phyloP scores from a whole-genome alignment of 495 filamentous ascomycete genomes.

The Tuber calosporum region DNA sequence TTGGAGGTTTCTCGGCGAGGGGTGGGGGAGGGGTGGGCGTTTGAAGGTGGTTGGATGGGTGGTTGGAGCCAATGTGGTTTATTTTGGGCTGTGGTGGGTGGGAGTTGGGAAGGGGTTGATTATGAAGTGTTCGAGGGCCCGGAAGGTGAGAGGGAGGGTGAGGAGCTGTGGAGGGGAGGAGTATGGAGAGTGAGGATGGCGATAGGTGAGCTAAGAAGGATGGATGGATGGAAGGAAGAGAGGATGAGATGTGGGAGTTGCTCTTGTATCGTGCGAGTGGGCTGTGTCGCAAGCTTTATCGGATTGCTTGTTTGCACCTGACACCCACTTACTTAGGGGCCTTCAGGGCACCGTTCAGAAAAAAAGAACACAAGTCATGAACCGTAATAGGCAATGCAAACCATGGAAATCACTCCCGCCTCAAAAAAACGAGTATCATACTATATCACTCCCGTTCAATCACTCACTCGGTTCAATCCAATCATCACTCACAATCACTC shows the following conservation, averaged over 20 bases:
- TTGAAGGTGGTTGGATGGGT: conserved; percentile 8
- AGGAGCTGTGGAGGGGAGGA: not conserved
- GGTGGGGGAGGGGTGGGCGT: conserved; percentile 9
- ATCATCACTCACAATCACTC: not conserved
- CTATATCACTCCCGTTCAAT: not conserved
- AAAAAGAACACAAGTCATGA: not conserved
- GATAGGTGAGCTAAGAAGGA: not conserved
- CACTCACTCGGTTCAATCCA: not conserved
- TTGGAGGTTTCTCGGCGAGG: conserved; percentile 23
- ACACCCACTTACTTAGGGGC: not conserved
- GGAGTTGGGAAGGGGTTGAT: not conserved
- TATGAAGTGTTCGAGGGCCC: not conserved
- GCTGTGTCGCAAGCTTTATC: not conserved
- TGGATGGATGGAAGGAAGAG: not conserved
- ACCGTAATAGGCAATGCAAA: not conserved
- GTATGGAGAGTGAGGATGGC: not conserved
- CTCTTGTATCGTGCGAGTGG: not conserved
- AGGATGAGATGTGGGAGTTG: not conserved
- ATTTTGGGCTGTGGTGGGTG: conserved; percentile 11
- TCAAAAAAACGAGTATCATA: not conserved
- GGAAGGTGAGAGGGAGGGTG: not conserved
- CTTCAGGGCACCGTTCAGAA: not conserved
- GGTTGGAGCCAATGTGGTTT: conserved; percentile 11
- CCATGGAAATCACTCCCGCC: not conserved
- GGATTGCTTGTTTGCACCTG: not conserved